Conservation (phyloP, 495 filamentous ascomycete species). For the Aspergillus sclerotiicarbonarius region DNA sequence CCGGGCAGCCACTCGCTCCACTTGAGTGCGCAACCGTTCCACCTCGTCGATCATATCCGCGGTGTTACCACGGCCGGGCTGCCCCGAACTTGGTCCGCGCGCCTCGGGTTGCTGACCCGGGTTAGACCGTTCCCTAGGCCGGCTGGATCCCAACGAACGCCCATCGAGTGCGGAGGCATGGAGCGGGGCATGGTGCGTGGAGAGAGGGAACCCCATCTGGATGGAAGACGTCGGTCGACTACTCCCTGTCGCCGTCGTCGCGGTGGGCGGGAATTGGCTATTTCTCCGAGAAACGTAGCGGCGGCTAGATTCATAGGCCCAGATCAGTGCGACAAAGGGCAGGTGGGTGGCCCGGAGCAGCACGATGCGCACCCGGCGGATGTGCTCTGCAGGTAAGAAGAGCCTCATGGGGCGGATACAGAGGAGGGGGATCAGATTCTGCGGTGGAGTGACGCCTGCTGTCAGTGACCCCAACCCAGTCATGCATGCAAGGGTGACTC, state of each 20-base stretch:
- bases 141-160: slow-evolving; percentile 20
- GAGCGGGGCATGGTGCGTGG: slow-evolving; percentile 30
- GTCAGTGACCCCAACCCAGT: slow-evolving; percentile 14
- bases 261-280: slow-evolving; percentile 26
- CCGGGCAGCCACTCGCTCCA: slow-evolving; percentile 34
- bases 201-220: slow-evolving; percentile 28
- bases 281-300: slow-evolving; percentile 27
- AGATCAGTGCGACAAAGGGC: slow-evolving; percentile 62
- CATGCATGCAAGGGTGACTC: slow-evolving; percentile 16
- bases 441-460: slow-evolving; percentile 27
- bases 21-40: slow-evolving; percentile 40
- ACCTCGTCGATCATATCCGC: slow-evolving; percentile 39
- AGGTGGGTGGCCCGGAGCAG: slow-evolving; percentile 71
- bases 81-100: slow-evolving; percentile 23
- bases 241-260: slow-evolving; percentile 16
- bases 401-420: slow-evolving; percentile 82
- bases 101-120: slow-evolving; percentile 23
- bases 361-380: slow-evolving; percentile 72
- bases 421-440: slow-evolving; percentile 82
- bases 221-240: slow-evolving; percentile 27
- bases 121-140: slow-evolving; percentile 18
- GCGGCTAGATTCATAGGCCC: slow-evolving; percentile 53
- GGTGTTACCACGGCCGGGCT: slow-evolving; percentile 24
- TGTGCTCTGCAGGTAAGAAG: slow-evolving; percentile 65
- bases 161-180: slow-evolving; percentile 28